phyloP scores from a whole-genome alignment of 352 stramenopile species.

The Globisporangium cystogenes region DNA sequence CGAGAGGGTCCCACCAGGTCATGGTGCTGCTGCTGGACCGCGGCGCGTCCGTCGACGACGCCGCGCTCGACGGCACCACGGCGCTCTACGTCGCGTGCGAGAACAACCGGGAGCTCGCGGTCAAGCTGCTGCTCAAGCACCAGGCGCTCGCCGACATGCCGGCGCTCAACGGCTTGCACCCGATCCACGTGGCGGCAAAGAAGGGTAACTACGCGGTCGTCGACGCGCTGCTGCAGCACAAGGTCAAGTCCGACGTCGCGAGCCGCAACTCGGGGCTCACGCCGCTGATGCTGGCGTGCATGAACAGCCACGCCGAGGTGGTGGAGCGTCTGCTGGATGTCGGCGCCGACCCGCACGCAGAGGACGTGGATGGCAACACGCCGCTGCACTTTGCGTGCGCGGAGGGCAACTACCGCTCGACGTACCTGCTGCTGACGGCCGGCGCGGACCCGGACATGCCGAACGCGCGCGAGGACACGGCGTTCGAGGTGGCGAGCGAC shows the following conservation, averaged over 20 bases:
- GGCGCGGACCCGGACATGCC: conserved; percentile 82
- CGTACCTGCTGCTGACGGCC: conserved; percentile 75
- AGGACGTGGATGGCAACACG: conserved; percentile 78
- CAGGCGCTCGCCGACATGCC: conserved; percentile 37
- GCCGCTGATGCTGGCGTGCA: conserved; percentile 66
- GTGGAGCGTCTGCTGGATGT: conserved; percentile 68
- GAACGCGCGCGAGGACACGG: conserved; percentile 71
- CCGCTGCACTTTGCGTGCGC: conserved; percentile 73
- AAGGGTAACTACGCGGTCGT: conserved; percentile 42
- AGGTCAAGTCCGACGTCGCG: conserved; percentile 46
- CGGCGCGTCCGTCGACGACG: conserved; percentile 50
- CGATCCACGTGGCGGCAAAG: conserved; percentile 63
- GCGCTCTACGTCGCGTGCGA: conserved; percentile 58
- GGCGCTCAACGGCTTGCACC: conserved; percentile 39
- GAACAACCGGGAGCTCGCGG: conserved; percentile 46
- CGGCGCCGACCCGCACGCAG: conserved; percentile 65
- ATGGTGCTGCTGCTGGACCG: conserved; percentile 62
- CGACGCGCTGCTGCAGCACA: conserved; percentile 30
- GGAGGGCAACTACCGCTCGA: conserved; percentile 70
- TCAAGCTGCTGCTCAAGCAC: conserved; percentile 56
- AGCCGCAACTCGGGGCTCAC: conserved; percentile 37
- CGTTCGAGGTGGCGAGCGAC: conserved; percentile 67
- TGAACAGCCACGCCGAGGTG: conserved; percentile 45
- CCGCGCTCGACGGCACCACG: conserved; percentile 44
- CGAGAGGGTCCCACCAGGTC: conserved; percentile 52